Conservation (phyloP, 805 yeast genomes). For the Maudiozyma turicensis region DNA sequence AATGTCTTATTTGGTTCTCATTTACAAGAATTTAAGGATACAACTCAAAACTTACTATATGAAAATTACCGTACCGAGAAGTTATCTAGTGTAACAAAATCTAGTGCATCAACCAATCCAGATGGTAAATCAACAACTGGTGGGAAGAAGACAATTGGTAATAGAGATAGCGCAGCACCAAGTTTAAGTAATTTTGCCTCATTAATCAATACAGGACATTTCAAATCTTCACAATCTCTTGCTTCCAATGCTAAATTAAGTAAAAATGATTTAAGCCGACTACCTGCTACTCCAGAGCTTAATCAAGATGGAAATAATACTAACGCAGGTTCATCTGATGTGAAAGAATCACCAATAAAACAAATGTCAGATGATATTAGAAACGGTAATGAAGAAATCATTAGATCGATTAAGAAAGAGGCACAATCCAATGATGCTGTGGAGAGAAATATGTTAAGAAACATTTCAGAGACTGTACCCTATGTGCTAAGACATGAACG, state of each 20-base stretch:
- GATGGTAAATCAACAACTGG: neutral
- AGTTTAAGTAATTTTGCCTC: conserved; percentile 30
- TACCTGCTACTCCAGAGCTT: neutral
- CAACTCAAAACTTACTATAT: conserved; percentile 66
- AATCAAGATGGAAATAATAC: neutral
- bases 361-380: conserved; percentile 30
- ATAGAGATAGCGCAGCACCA: conserved; percentile 28
- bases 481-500: conserved; percentile 71
- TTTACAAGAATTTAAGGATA: conserved; percentile 68
- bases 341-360: conserved; percentile 29
- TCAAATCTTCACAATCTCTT: conserved; percentile 25
- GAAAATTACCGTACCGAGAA: conserved; percentile 76
- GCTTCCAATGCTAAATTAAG: conserved; percentile 20
- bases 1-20: conserved; percentile 76
- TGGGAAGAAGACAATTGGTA: conserved; percentile 3
- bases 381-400: conserved; percentile 32
- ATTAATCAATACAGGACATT: conserved; percentile 27
- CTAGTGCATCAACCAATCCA: conserved; percentile 4
- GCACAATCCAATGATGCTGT: conserved; percentile 26
- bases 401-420: conserved; percentile 30
- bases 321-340: conserved; percentile 3
- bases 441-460: conserved; percentile 57
- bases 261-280: conserved; percentile 7
- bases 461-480: conserved; percentile 78
- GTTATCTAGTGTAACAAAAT: conserved; percentile 45